Evolutionary conservation across 169 alveolate species (phyloP).

Genomic region (Eimeria acervulina): DNA sequence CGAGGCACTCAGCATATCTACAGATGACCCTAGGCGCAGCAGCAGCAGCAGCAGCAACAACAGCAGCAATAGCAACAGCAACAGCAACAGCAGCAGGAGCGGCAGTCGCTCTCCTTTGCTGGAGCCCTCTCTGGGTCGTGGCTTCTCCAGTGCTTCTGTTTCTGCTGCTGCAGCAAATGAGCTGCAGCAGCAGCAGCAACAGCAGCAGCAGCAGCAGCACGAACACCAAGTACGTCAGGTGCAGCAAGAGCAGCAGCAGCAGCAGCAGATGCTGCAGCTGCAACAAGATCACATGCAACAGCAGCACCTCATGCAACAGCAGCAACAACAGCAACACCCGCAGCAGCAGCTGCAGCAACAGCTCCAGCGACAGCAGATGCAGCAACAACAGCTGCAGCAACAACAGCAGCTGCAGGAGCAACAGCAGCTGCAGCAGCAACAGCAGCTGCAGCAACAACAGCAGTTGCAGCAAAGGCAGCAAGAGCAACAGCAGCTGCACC

Average conservation of each 20-base stretch:
- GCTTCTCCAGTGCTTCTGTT: not conserved
- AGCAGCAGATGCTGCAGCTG: not conserved
- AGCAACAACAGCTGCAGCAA: constrained; percentile 25
- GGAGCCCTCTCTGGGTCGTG: not conserved
- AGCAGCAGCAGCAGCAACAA: not conserved
- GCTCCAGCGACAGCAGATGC: no score
- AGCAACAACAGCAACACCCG: no score
- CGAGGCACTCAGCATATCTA: not conserved
- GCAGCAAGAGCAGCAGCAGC: not conserved
- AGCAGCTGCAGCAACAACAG: no score
- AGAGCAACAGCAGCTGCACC: no score
- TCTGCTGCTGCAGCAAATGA: not conserved
- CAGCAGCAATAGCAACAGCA: not conserved
- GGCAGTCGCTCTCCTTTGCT: not conserved
- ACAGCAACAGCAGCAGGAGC: constrained; percentile 33
- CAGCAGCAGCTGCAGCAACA: no score
- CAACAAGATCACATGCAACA: not conserved
- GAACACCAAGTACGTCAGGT: not conserved
- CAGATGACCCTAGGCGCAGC: not conserved
- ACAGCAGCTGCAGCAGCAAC: constrained; percentile 21
- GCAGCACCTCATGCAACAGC: no score
- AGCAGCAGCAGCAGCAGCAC: not conserved
- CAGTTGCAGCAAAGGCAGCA: no score
- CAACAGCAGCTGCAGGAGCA: not conserved
- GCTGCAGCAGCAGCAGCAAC: constrained; percentile 32